Evolutionary conservation across 2,329 filamentous ascomycete genomes (phyloP), one percentile per base, ranked within the genome.

Genomic region (Calonectria multiphialidica): DNA sequence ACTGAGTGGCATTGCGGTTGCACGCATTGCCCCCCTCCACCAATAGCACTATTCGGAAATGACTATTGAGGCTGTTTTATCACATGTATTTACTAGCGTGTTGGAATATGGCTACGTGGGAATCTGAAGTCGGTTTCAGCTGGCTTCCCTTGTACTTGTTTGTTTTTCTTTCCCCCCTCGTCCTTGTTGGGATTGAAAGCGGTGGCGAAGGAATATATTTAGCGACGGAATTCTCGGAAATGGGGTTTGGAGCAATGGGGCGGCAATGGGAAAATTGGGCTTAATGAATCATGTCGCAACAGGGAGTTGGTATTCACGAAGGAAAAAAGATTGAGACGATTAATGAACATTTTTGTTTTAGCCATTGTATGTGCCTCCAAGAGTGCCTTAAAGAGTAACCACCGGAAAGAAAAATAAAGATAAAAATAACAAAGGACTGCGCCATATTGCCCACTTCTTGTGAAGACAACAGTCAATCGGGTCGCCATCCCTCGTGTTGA

Each of bases 401-500:
- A 30, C 28, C 28, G 8, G 8, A 30, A 30, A 30, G 5, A 30
- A 30, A 5, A 30, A 30, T 30, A 7, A 47, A 23, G 12, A 23
- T 47, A 23, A 47, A n/a, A n/a, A n/a, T n/a, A n/a, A 47, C 10
- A 23, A 21, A 9, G 2, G 13, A 6, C 13, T 12, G 44, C 42
- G 50, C 9, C 45, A 50, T 61, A n/a, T 23, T 16, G 23, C 6
- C 33, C 6, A 25, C 18, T 61, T 35, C 23, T 30, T 49, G 45
- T 9, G 28, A 47, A 23, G n/a, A 47, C n/a, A n/a, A 21, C 18
- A 42, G 35, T 61, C 10, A 13, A 21, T n/a, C 35, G 1, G 8
- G n/a, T 61, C 71, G 63, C 21, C 63, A 72, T 72, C 63, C 16
- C 4, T 18, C 16, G 10, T 2, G 6, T n/a, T 33, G 25, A 70